phyloP scores from a whole-genome alignment of 179 eudicot genomes.

The Vitellaria paradoxa region DNA sequence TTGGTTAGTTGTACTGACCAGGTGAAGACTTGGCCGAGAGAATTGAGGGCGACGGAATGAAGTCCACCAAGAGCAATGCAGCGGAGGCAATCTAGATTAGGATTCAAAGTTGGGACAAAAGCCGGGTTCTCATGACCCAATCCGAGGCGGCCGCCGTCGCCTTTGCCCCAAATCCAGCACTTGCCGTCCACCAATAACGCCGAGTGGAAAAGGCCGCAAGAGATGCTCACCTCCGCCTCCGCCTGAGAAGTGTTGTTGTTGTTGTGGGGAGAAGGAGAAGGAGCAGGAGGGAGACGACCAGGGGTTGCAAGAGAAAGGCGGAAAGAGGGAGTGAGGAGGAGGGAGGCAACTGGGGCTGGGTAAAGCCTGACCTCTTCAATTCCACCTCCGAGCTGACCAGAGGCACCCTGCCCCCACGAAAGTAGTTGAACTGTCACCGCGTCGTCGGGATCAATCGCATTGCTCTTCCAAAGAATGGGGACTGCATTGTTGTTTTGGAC shows the following conservation, averaged over 20 bases:
- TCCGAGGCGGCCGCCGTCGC: slow-evolving; percentile 92
- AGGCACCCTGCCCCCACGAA: slow-evolving; percentile 89
- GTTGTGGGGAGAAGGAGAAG: not conserved
- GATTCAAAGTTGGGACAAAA: slow-evolving; percentile 56
- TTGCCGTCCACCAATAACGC: slow-evolving; percentile 56
- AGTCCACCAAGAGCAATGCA: slow-evolving; percentile 87
- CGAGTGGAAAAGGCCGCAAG: slow-evolving; percentile 87
- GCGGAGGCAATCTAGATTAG: slow-evolving; percentile 34
- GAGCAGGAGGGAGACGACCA: slow-evolving; percentile 21
- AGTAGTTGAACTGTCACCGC: slow-evolving; percentile 45
- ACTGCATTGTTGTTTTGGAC: slow-evolving; percentile 20
- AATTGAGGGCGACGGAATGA: slow-evolving; percentile 71
- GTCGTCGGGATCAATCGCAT: slow-evolving; percentile 1
- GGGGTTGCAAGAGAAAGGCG: slow-evolving; percentile 33
- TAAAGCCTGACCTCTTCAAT: slow-evolving; percentile 55
- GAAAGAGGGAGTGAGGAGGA: slow-evolving; percentile 37
- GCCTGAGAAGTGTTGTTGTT: not conserved
- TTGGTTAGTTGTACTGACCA: slow-evolving; percentile 55
- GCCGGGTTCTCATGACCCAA: slow-evolving; percentile 60
- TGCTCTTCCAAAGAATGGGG: slow-evolving; percentile 25
- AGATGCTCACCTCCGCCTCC: slow-evolving; percentile 46
- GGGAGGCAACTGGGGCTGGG: slow-evolving; percentile 54
- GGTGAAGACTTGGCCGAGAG: slow-evolving; percentile 61
- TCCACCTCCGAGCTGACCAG: slow-evolving; percentile 84
- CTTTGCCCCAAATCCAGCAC: slow-evolving; percentile 95